Base-by-base conservation (phyloP, 345 rosid species). In the Brassica incana region DNA sequence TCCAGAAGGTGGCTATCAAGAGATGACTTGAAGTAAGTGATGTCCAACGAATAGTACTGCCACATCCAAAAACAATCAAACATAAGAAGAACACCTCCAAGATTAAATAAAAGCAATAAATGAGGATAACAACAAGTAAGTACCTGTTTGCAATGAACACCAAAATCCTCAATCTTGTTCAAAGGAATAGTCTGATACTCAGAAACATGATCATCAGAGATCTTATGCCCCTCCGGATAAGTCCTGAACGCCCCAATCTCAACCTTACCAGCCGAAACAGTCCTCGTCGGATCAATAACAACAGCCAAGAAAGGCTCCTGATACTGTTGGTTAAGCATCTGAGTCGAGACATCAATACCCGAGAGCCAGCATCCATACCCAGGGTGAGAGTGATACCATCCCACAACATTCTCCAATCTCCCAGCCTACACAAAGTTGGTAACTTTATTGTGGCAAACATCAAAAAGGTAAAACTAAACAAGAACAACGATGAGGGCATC, bases 311-410 rank as follows among this genome's bases (percentile, higher is more conserved):
- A 96, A 1, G 98, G 99, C 63, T 96, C 99, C 81, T 96, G 99
- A 80, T 74, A 93, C 77, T 93, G 98, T 78, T 93, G 99, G 84
- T 96, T 96, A 67, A 91, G 89, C 99, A 93, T 96, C 84, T 96
- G 99, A 0, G 99, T 96, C 0, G 99, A 90, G 10, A 96, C 99
- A 82, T 96, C 99, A 54, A 93, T 96, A 48, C 99, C 99, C 0
- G 99, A 96, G 16, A 96, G 97, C 99, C 99, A 96, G 84, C 98
- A 96, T 52, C 99, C 99, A 78, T 93, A 96, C 16, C 99, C 98
- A 66, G 99, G 98, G 83, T 96, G 99, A n/a, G 99, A 96, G 97
- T 81, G 84, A 71, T 81, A 81, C 84, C 84, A 81, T 15, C 99
- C 99, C 76, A 96, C 97, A 71, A 77, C 99, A 87, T 93, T 96